Percentiles rank a stretch among this genome's conserved stretches.
phyloP scores from a whole-genome alignment of 257 asterid species.

The Gentiana straminea region DNA sequence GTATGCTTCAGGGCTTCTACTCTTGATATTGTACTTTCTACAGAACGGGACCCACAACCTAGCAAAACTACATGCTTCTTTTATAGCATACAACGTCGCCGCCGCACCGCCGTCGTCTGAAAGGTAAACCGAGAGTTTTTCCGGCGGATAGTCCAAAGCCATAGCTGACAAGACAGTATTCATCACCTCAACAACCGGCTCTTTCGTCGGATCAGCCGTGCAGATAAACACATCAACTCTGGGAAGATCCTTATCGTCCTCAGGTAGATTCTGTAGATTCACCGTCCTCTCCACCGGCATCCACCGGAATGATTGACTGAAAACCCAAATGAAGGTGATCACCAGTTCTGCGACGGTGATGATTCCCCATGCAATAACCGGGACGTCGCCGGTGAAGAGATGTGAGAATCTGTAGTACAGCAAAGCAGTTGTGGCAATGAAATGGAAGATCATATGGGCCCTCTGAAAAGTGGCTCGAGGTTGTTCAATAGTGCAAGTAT shows the following conservation, averaged over 20 bases:
- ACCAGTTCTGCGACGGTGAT: constrained; percentile 44
- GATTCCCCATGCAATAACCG: constrained; percentile 38
- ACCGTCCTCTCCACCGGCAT: constrained; percentile 56
- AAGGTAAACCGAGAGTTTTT: constrained; percentile 61
- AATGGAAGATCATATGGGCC: constrained; percentile 52
- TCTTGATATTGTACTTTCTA: constrained; percentile 47
- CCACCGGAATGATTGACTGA: constrained; percentile 69
- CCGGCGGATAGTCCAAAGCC: constrained; percentile 65
- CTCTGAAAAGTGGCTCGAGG: constrained; percentile 45
- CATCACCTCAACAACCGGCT: constrained; percentile 77
- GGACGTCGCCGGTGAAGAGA: constrained; percentile 25
- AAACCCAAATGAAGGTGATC: constrained; percentile 48
- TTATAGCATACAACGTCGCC: constrained; percentile 52
- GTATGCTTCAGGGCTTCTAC: constrained; percentile 62
- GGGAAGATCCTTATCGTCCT: constrained; percentile 30
- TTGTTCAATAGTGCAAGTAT: constrained; percentile 53
- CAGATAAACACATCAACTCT: constrained; percentile 57
- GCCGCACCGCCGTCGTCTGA: constrained; percentile 77
- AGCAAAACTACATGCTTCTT: constrained; percentile 52
- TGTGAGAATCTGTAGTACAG: constrained; percentile 52
- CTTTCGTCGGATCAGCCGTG: constrained; percentile 67
- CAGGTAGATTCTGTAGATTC: constrained; percentile 44
- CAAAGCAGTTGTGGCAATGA: constrained; percentile 31
- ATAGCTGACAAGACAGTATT: constrained; percentile 74
- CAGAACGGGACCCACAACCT: constrained; percentile 58